Evolutionary conservation across 805 yeast species (phyloP), one percentile per base, ranked within the genome.

Genomic region (Saccharomyces eubayanus): DNA sequence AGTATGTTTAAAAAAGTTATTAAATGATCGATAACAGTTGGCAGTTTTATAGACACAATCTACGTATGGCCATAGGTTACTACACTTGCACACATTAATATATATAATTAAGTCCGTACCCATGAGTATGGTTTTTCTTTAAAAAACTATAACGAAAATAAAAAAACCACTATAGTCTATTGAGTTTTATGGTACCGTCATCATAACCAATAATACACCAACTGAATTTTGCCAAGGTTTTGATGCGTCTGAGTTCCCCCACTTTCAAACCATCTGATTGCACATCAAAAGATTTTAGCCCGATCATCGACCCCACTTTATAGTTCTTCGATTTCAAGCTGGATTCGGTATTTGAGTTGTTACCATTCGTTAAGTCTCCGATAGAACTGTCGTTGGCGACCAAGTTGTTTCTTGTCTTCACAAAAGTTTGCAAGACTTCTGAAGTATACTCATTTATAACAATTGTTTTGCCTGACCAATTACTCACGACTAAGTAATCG

Each of bases 181-280:
- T 52, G 6, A 62, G 30, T 4, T 62, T 55, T 27, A 66, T 63
- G 29, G 56, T 59, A 0, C 72, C 72, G 51, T 68, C 71, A 24
- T 60, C 66, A 49, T 64, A 68, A 5, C 71, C 72, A 28, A 68
- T 55, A n/a, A 64, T 51, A 49, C 65, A 60, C 72, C 72, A 69
- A 8, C 8, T 16, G 9, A 21, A 16, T 16, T 36, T 11, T 16
- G 43, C 43, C 21, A 36, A 11, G 10, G 24, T 21, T 36, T 36
- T 36, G 8, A 36, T 16, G 8, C 43, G 43, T 16, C 43, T 36
- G 20, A 16, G 43, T 36, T 36, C 24, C 20, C 43, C 43, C 20
- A 36, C 16, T 21, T 16, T 36, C 24, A 36, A 36, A 6, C 24
- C 43, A 36, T 16, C 24, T 36, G 24, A 16, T 16, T 36, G 43